Conservation (phyloP, 345 rosid genomes). For the Brassica nigra region DNA sequence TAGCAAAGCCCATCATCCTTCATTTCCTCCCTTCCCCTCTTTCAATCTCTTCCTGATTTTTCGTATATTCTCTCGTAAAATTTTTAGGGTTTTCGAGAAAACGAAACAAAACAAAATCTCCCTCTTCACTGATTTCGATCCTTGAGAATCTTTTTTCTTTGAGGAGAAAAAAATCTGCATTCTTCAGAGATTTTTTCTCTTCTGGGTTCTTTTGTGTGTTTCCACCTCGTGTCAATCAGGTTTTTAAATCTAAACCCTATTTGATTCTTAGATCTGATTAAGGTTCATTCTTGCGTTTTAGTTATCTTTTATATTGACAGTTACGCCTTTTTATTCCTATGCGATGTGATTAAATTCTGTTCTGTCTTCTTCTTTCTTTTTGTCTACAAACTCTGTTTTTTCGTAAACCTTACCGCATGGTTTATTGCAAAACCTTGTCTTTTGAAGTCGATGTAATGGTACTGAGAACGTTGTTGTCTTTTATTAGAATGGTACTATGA, state of each 20-base stretch:
- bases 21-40: not conserved
- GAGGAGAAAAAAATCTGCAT: not conserved
- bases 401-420: not conserved
- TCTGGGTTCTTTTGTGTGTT: not conserved
- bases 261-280: not conserved
- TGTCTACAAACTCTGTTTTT: not conserved
- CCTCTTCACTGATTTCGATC: not conserved
- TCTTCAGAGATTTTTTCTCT: not conserved
- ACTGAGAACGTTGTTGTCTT: not conserved
- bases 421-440: not conserved
- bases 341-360: not conserved
- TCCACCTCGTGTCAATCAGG: not conserved
- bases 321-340: not conserved
- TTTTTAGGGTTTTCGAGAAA: not conserved
- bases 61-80: not conserved
- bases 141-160: not conserved
- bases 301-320: not conserved
- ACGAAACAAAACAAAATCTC: not conserved
- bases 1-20: not conserved
- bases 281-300: not conserved
- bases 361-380: not conserved
- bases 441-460: not conserved
- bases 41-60: not conserved
- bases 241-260: not conserved
- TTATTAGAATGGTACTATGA: not conserved